A percentile compares a stretch with the other conserved stretches of the same genome.
Evolutionary conservation across 2,329 filamentous ascomycete species (phyloP).

Genomic region (Talaromyces sp.): DNA sequence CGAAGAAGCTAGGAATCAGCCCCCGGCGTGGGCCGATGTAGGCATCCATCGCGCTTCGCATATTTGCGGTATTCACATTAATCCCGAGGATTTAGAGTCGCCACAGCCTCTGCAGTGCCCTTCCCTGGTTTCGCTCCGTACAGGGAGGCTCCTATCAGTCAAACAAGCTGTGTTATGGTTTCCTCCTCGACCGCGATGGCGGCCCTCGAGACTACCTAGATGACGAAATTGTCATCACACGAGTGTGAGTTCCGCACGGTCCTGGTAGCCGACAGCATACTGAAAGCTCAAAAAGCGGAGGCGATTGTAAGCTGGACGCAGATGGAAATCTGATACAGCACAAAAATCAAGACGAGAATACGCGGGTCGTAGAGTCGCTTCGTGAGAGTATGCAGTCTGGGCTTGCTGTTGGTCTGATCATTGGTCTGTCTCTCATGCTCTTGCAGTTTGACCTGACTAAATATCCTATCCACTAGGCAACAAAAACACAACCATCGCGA

Average conservation of each 20-base stretch:
- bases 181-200: constrained; percentile 57
- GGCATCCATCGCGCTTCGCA: neutral
- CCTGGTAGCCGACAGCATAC: neutral
- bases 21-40: constrained; percentile 56
- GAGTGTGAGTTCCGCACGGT: constrained; percentile 48
- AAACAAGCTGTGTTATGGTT: constrained; percentile 51
- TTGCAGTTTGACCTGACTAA: neutral
- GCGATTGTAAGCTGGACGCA: constrained; percentile 49
- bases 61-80: neutral
- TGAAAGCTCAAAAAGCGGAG: constrained; percentile 45
- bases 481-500: constrained; percentile 48
- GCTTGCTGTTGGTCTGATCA: constrained; percentile 55
- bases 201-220: constrained; percentile 58
- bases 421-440: constrained; percentile 42
- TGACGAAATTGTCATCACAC: constrained; percentile 61
- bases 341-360: constrained; percentile 46
- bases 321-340: constrained; percentile 47
- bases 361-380: constrained; percentile 39
- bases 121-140: constrained; percentile 61
- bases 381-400: constrained; percentile 46
- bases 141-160: constrained; percentile 58
- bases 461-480: constrained; percentile 41
- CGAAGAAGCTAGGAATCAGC: constrained; percentile 29
- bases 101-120: constrained; percentile 60
- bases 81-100: constrained; percentile 36